Base-by-base conservation (phyloP, 257 asterid genomes). In the Solanum lignicaule region DNA sequence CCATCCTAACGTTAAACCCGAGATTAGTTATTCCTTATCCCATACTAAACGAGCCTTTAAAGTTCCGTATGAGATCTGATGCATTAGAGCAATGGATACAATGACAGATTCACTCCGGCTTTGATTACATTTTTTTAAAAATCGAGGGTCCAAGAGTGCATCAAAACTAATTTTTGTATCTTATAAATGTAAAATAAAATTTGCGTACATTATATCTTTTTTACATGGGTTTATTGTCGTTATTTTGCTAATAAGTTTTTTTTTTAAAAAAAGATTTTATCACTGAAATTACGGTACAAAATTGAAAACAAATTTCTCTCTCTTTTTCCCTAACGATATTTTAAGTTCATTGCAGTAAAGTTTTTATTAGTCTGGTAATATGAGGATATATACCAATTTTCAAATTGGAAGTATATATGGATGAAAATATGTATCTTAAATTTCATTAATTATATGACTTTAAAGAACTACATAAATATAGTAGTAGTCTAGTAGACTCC, bases 1-100 rank as follows among this genome's bases (percentile, higher is more conserved):
- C 7, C 65, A 55, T 7, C 10, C n/a, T 0, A 18, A 55, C 0
- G 1, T 55, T 55, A 1, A 55, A 18, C 65, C 3, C 4, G n/a
- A 18, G 65, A 55, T 55, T 55, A 55, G 4, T 0, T 55, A 55
- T 55, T 55, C 1, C 21, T 52, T 55, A 18, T 18, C 9, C 18
- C 20, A 41, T 11, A 41, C 48, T 41, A 11, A 11, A 41, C 16
- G 5, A 43, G 52, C 5, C 52, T 13, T 43, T 43, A 43, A 43
- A 3, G 15, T 43, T 48, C 1, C 1, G n/a, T 55, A 55, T 10
- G 18, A 55, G n/a, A 55, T 18, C n/a, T 6, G 23, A 55, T 0
- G 2, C 65, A 55, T 55, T 9, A 18, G 62, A 52, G n/a, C 9
- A 52, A 52, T 6, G n/a, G n/a, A 18, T 18, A 0, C n/a, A 1